Evolutionary conservation across 305 asterid genomes (phyloP).

Genomic region (Solanum chacoense): DNA sequence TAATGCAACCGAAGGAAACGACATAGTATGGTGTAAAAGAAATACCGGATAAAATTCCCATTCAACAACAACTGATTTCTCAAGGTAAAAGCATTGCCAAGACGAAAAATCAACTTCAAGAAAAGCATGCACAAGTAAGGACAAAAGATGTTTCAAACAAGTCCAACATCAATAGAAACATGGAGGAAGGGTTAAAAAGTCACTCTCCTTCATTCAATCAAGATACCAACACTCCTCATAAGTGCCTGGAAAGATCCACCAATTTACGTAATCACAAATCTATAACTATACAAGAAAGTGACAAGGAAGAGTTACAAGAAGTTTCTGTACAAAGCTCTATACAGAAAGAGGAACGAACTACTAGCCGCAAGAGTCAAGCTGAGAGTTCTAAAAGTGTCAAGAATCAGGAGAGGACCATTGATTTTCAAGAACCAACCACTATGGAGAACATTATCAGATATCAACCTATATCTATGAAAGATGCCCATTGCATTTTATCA

Average conservation of each 20-base stretch:
- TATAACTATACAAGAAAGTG: too few species aligned
- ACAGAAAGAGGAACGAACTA: too few species aligned
- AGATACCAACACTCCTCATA: background rate
- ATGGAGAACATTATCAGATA: background rate
- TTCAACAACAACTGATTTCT: background rate
- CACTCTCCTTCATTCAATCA: background rate
- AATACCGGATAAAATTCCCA: background rate
- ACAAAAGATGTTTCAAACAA: too few species aligned
- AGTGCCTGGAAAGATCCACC: background rate
- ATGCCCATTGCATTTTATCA: background rate
- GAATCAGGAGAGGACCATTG: background rate
- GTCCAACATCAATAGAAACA: background rate
- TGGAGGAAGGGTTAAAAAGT: background rate
- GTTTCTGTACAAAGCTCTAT: background rate
- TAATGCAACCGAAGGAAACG: background rate
- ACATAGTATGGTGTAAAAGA: background rate
- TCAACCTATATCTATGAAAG: background rate
- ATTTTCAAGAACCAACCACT: background rate
- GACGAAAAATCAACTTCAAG: too few species aligned
- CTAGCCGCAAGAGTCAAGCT: background rate
- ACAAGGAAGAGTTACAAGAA: background rate
- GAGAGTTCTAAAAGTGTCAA: background rate
- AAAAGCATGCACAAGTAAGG: too few species aligned
- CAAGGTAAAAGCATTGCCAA: background rate
- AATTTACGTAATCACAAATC: background rate